Percentiles rank a stretch among this genome's conserved stretches.
Evolutionary conservation across 2,329 filamentous ascomycete genomes (phyloP).

Genomic region (Cladosporium sp.): DNA sequence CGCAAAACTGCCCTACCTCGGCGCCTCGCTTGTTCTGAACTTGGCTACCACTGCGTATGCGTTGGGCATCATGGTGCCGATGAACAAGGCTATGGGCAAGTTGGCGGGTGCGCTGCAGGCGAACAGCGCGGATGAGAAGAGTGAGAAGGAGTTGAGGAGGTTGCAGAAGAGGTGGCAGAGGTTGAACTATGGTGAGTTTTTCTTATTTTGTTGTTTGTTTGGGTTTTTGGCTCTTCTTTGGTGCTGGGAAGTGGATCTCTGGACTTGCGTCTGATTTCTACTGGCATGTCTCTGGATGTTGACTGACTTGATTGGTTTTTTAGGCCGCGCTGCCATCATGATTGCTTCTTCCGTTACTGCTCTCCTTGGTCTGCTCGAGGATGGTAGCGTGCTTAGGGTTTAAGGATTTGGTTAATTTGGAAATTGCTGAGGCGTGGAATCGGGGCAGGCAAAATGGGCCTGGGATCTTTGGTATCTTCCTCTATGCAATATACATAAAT

Average conservation of each 20-base stretch:
- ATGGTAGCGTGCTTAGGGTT: slow-evolving; percentile 9
- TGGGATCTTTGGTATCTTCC: neutral
- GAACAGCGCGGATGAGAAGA: slow-evolving; percentile 22
- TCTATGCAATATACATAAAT: no score
- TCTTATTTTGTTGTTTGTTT: neutral
- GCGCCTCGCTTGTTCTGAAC: slow-evolving; percentile 21
- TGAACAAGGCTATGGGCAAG: slow-evolving; percentile 28
- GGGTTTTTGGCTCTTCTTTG: no score
- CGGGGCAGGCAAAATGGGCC: neutral
- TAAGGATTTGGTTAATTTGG: neutral
- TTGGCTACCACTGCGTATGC: slow-evolving; percentile 28
- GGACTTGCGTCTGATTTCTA: no score
- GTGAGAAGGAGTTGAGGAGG: slow-evolving; percentile 25
- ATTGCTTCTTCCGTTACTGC: slow-evolving; percentile 15
- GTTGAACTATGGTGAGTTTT: slow-evolving; percentile 25
- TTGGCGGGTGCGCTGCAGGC: slow-evolving; percentile 22
- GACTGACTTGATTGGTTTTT: neutral
- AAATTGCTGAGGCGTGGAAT: no score
- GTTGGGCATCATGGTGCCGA: slow-evolving; percentile 28
- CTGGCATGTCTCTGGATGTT: no score
- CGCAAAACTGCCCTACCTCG: slow-evolving; percentile 25
- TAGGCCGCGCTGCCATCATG: slow-evolving; percentile 25
- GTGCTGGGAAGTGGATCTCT: no score
- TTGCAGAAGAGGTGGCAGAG: slow-evolving; percentile 26
- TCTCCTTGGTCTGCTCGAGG: slow-evolving; percentile 11